Evolutionary conservation across 176 grass and related monocot genomes (phyloP), one percentile per base, ranked within the genome.

Genomic region (Oryza glaberrima): DNA sequence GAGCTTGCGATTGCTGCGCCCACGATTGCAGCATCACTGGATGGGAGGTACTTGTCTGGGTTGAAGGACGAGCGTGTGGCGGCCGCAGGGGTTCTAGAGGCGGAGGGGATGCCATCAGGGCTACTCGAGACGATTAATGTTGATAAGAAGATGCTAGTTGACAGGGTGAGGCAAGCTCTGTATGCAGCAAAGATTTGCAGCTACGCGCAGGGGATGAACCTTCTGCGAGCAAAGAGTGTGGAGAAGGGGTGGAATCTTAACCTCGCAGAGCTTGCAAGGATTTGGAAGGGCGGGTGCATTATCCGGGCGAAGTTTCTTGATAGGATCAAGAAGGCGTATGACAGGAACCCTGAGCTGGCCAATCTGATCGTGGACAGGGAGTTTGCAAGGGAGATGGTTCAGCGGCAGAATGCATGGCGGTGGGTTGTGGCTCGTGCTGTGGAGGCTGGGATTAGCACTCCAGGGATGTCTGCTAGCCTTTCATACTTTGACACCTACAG

Each of bases 201-300:
- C 81, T 99, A 99, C n/a, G 96, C 96, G 0, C 96, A 99, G 79
- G 93, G 96, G 25, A 96, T 99, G 96, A 99, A 96, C 84, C 84
- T 99, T 76, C 82, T 99, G 7, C 84, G 88, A 9, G 86, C 91
- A 20, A 96, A 96, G 90, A 91, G 96, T 7, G 77, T 85, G 35
- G 93, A 99, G 79, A 89, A 94, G 75, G 91, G 85, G 0, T 99
- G 96, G 95, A 88, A 94, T 67, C 91, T 98, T 64, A 93, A 95
- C 80, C 87, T 95, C 20, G 93, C 92, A 0, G 95, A 98, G 47
- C 83, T 98, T 28, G 91, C 95, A 1, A 93, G 95, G 88, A 98
- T 98, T 67, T 98, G 95, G 95, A 98, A 98, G 87, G 95, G 93
- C 0, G 93, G 95, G 1, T 98, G 95, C 87, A 98, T 98, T 44